Evolutionary conservation across 257 asterid genomes (phyloP).

Genomic region (Penstemon barbatus): DNA sequence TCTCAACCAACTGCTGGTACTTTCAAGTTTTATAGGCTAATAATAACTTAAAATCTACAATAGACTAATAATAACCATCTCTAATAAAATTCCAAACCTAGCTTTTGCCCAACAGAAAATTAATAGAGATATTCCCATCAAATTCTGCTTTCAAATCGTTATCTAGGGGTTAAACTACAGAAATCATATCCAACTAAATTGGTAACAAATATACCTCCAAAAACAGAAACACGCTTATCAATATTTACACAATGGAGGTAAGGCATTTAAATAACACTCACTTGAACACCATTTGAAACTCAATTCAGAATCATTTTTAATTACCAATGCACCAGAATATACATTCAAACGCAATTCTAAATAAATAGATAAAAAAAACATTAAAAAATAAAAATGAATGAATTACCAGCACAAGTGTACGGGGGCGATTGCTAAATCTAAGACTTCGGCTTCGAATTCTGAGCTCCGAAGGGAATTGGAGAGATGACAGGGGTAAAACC

Average conservation of each 20-base stretch:
- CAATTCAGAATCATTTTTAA: slow-evolving; percentile 2
- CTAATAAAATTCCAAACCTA: slow-evolving; percentile 10
- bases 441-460: slow-evolving; percentile 39
- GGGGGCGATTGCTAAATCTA: slow-evolving; percentile 31
- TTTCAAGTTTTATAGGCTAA: background rate
- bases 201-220: background rate
- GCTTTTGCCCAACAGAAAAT: slow-evolving; percentile 14
- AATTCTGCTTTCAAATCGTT: background rate
- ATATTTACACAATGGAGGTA: background rate
- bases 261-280: background rate
- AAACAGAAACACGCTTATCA: background rate
- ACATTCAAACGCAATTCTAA: background rate
- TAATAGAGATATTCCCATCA: slow-evolving; percentile 8
- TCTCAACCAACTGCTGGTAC: too few species aligned
- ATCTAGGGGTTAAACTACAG: background rate
- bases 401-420: slow-evolving; percentile 53
- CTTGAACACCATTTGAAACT: slow-evolving; percentile 16
- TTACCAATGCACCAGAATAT: background rate
- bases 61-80: slow-evolving; percentile 8
- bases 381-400: background rate
- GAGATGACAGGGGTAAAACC: slow-evolving; percentile 50
- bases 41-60: background rate
- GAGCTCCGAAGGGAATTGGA: slow-evolving; percentile 51
- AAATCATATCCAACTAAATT: background rate
- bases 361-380: background rate